Conservation (phyloP, 2,329 filamentous ascomycete genomes). For the Penicillium sclerotigenum region DNA sequence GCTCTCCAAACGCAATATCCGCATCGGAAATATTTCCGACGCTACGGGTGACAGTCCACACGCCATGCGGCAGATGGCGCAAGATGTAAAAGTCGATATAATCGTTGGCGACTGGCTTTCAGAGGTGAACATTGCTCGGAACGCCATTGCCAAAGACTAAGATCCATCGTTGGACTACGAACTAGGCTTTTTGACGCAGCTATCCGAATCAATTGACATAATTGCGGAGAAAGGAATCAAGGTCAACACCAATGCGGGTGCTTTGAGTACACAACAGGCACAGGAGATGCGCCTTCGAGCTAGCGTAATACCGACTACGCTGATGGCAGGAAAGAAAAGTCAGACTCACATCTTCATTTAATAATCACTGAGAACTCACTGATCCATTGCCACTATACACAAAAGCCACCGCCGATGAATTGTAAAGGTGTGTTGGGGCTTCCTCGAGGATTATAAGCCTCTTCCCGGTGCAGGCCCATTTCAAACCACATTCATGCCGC, state of each 20-base stretch:
- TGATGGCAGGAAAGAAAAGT: neutral
- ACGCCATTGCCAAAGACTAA: neutral
- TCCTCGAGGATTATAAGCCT: constrained; percentile 27
- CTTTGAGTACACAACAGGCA: constrained; percentile 2
- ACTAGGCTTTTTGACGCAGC: neutral
- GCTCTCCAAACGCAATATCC: neutral
- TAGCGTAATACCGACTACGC: constrained; percentile 33
- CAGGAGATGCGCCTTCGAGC: constrained; percentile 24
- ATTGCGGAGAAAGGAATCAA: constrained; percentile 15
- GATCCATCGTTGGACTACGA: neutral
- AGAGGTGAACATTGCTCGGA: constrained; percentile 20
- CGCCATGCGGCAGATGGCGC: neutral
- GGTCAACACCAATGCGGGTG: constrained; percentile 20
- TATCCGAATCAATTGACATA: neutral
- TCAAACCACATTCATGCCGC: constrained; percentile 44
- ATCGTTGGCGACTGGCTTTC: constrained; percentile 38
- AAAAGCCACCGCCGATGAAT: neutral
- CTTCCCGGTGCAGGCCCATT: constrained; percentile 42
- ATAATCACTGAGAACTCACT: neutral
- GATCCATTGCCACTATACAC: neutral
- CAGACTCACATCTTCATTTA: neutral
- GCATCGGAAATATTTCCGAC: neutral
- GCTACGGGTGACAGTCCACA: neutral
- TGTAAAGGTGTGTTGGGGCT: neutral
- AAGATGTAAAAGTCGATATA: neutral